Evolutionary conservation across 2,329 filamentous ascomycete species (phyloP), one percentile per base, ranked within the genome.

Genomic region (Microthyrium microscopicum): DNA sequence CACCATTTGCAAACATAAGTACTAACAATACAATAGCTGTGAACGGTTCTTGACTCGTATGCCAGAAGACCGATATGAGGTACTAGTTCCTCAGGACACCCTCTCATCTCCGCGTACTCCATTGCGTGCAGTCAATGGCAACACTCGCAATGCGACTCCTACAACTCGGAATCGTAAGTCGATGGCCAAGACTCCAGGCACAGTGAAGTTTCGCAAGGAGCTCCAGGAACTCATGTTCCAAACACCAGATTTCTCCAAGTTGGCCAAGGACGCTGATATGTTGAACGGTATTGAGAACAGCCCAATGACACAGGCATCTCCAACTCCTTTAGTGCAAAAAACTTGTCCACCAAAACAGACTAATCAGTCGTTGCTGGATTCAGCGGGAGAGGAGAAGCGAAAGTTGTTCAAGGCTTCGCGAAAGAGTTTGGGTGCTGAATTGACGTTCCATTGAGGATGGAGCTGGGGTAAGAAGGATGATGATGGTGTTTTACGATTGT

Each of bases 271-370:
- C 12, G 31, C 30, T 28, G n/a, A 30, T 19, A 35, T 26, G 30
- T 28, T 28, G 16, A 31, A 38, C 28, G 41, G 26, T 20, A 17
- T 34, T 22, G 32, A 31, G 24, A 33, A 34, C 36, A 60, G 56
- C 4, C 62, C 55, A 3, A 55, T 49, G 9, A 65, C 57, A 5
- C 62, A 58, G 15, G 65, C 57, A 42, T 61, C 48, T 57, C 17
- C 9, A 29, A 8, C 56, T 57, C 40, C 56, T 22, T 42, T 65
- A 12, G 53, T 62, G 3, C 64, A 67, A 36, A 59, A 64, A 44
- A 69, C 66, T 1, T 65, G 62, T 37, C 67, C 67, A 1, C 63
- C 65, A 1, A 70, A 70, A 45, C 60, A 64, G 43, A 26, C 22
- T 26, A 26, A 26, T 12, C 9, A 9, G 12, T 26, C 9, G 9